Base-by-base conservation (phyloP, 495 filamentous ascomycete species). In the Aspergillus biplanus region DNA sequence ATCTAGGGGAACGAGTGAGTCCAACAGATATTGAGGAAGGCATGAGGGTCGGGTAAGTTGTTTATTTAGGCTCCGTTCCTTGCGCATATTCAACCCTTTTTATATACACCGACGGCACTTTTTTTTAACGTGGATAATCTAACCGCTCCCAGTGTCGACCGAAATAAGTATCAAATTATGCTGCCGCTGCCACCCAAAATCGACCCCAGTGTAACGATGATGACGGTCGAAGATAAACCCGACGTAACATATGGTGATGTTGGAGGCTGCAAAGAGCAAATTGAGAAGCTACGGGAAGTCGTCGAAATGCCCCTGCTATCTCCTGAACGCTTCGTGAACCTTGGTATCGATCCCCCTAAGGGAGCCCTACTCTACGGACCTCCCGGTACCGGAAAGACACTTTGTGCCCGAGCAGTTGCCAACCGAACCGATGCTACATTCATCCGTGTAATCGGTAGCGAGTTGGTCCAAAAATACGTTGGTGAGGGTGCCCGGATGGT, bases 201-300 rank as follows among this genome's bases (percentile, higher is more conserved):
- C 85, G 95, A 99, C 72, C 93, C 95, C 56, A 95, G 90, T 67
- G 95, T 99, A 67, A 99, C 95, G 55, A 99, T 99, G 95, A 99
- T 99, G 95, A 97, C 95, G 15, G 95, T 99, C 58, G 95, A 99
- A 81, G 95, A 99, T 77, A 99, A 99, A 83, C 95, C 95, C 13
- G 95, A 99, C 76, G 95, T 99, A 56, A 99, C 95, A 64, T 99
- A 99, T 72, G 94, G 95, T 65, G 95, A 99, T 80, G 96, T 99
- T 16, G 95, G 95, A 70, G 95, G 95, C 61, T 97, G 94, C 86
- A 99, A 99, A 79, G 95, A 99, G 74, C 95, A 99, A 73, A 97
- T 99, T 44, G 95, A 99, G 83, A 99, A 99, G 81, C 86, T 99
- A 67, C 86, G 95, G 75, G 95, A 99, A 78, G 95, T 99, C 18